A percentile compares a stretch with the other conserved stretches of the same genome.
Conservation (phyloP, 176 grass and related monocot species). For the Lolium multiflorum region DNA sequence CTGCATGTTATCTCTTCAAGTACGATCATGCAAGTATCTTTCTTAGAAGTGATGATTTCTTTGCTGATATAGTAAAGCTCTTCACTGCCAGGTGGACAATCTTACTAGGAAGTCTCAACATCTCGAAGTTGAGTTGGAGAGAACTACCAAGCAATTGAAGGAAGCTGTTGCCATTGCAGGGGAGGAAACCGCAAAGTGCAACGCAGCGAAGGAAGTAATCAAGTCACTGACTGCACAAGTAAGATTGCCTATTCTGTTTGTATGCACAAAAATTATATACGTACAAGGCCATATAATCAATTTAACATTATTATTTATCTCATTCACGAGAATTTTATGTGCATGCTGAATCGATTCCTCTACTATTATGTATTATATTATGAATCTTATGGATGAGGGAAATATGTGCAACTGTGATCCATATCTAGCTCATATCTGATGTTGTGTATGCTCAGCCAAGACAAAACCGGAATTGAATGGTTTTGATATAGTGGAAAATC, state of each 20-base stretch:
- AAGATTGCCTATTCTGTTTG: slow-evolving; percentile 37
- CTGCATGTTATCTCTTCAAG: slow-evolving; percentile 7
- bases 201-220: slow-evolving; percentile 96
- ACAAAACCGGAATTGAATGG: slow-evolving; percentile 10
- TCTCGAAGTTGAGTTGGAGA: slow-evolving; percentile 86
- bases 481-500: slow-evolving; percentile 12
- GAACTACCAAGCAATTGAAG: slow-evolving; percentile 87
- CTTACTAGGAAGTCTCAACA: slow-evolving; percentile 80
- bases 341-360: background rate
- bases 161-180: slow-evolving; percentile 84
- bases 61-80: slow-evolving; percentile 38
- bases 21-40: background rate
- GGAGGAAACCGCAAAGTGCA: slow-evolving; percentile 94
- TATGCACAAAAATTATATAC: background rate
- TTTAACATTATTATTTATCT: slow-evolving; percentile 1
- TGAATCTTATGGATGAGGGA: background rate
- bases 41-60: slow-evolving; percentile 3
- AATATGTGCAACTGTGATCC: background rate
- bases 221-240: slow-evolving; percentile 90
- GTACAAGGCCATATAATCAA: slow-evolving; percentile 2
- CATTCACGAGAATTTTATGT: background rate
- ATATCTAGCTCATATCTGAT: slow-evolving; percentile 5
- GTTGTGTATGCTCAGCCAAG: slow-evolving; percentile 5
- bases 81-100: slow-evolving; percentile 72
- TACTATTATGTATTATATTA: background rate